These are phyloP conservation scores for Nakaseomyces glabratus DNA, from an alignment of 1,139 yeast genomes.

Conservation along the genomic window DNA sequence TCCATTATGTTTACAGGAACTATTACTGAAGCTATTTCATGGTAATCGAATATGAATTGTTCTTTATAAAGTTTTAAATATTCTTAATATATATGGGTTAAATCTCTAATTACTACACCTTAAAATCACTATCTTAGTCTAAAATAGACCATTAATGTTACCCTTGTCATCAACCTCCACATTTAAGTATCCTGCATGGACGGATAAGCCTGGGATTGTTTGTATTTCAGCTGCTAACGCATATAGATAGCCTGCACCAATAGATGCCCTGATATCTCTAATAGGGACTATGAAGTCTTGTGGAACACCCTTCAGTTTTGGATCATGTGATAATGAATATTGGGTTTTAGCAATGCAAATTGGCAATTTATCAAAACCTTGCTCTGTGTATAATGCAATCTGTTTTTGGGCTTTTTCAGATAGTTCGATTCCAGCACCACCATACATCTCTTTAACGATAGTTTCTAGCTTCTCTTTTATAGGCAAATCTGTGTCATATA, in stretches of 20 bases:
- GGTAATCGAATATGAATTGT: too few species aligned
- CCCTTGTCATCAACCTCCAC: constrained; percentile 92
- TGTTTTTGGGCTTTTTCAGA: constrained; percentile 77
- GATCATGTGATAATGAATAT: constrained; percentile 92
- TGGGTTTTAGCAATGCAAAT: constrained; percentile 97
- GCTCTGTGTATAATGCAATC: constrained; percentile 73
- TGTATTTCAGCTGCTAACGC: constrained; percentile 96
- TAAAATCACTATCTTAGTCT: too few species aligned
- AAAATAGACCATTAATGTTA: constrained; percentile 90
- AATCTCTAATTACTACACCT: too few species aligned
- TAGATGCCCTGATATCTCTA: constrained; percentile 86
- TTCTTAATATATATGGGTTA: too few species aligned
- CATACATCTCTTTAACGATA: constrained; percentile 88
- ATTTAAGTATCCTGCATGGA: constrained; percentile 94
- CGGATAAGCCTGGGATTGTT: constrained; percentile 96
- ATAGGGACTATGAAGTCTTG: constrained; percentile 90
- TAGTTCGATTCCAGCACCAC: constrained; percentile 84
- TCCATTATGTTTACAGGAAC: constrained; percentile 29
- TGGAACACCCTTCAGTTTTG: constrained; percentile 89
- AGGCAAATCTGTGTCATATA: constrained; percentile 49
- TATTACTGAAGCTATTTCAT: constrained; percentile 21
- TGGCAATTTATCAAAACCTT: constrained; percentile 89
- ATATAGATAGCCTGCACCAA: constrained; percentile 94
- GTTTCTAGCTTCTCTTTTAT: constrained; percentile 56
- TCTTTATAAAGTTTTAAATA: too few species aligned